Percentiles rank a stretch among this genome's conserved stretches.
These are phyloP conservation scores for Pythium angustatum DNA, from an alignment of 352 stramenopile species.

Conservation along the genomic window DNA sequence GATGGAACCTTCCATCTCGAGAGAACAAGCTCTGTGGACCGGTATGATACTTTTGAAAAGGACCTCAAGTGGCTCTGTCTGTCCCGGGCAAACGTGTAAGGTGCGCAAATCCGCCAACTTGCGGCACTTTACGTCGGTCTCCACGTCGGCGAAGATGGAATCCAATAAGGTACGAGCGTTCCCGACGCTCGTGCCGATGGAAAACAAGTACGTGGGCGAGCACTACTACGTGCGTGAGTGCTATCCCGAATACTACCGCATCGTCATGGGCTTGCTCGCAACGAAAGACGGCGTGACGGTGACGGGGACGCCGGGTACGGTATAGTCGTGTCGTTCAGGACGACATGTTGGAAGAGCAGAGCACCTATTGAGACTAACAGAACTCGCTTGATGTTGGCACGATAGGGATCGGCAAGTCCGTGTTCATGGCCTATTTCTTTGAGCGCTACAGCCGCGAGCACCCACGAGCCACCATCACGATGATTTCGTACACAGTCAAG, in stretches of 20 bases:
- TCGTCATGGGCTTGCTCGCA: not conserved
- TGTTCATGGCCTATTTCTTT: conserved; percentile 2
- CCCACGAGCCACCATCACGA: not conserved
- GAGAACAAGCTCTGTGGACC: too few species aligned
- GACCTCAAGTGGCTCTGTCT: too few species aligned
- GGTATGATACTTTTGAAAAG: too few species aligned
- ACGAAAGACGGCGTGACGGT: not conserved
- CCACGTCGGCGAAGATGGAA: not conserved
- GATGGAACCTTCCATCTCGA: too few species aligned
- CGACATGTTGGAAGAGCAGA: too few species aligned
- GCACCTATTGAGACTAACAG: too few species aligned
- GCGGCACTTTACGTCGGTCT: not conserved
- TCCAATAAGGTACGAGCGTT: not conserved
- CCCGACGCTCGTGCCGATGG: not conserved
- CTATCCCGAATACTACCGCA: not conserved
- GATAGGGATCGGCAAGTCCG: not conserved
- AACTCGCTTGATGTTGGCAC: too few species aligned
- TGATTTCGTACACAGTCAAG: not conserved
- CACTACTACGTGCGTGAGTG: not conserved
- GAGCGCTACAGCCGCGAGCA: not conserved
- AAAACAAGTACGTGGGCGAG: not conserved
- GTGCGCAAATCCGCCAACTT: not conserved
- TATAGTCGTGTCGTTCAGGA: too few species aligned
- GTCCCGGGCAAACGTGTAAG: too few species aligned
- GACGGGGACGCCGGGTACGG: not conserved